Evolutionary conservation across 78 protist genomes (phyloP), one percentile per base, ranked within the genome.

Genomic region (Pigoraptor vietnamica): DNA sequence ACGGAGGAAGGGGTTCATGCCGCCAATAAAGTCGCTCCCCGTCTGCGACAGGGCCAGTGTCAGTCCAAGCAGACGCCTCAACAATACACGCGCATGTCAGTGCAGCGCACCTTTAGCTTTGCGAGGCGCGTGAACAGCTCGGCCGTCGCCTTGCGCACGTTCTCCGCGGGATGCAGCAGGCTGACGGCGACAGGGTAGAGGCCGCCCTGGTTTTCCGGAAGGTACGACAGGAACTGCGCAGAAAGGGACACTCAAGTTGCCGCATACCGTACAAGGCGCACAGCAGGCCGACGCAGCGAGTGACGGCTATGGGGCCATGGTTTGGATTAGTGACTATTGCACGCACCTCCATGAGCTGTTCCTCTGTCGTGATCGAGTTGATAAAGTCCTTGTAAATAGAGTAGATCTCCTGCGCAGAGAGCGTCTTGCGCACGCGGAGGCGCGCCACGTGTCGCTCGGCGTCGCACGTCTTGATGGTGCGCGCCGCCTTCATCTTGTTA

Each of bases 121-220:
- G 96, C 97, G 0, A 96, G 37, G 29, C 96, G 90, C 40, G 82
- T 87, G 39, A 96, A 79, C 10, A 96, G 94, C 84, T 92, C 91
- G 37, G 93, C 94, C 32, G 95, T 94, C 37, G 95, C 93, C 38
- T 79, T 37, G 29, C 96, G 87, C 37, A 96, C 96, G 23, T 88
- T 86, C 87, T 96, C 95, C 25, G 94, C 81, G 2, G 90, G 89
- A 37, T 96, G 97, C 83, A 96, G 95, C 23, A 96, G 90, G 40
- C 93, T 93, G 25, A 95, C 94, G 21, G 96, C 97, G 19, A 96
- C 91, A 34, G 97, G 96, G 89, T 89, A 94, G 38, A 96, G 38
- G 2, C 97, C 97, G 23, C 97, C 97, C 36, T 96, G 92, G 0
- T 96, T 55, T 87, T 96, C 96, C 35, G 97, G 97, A 21, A 96